These are phyloP conservation scores for Monosporascus cannonballus DNA, from an alignment of 2,329 filamentous ascomycete species.

Conservation along the genomic window DNA sequence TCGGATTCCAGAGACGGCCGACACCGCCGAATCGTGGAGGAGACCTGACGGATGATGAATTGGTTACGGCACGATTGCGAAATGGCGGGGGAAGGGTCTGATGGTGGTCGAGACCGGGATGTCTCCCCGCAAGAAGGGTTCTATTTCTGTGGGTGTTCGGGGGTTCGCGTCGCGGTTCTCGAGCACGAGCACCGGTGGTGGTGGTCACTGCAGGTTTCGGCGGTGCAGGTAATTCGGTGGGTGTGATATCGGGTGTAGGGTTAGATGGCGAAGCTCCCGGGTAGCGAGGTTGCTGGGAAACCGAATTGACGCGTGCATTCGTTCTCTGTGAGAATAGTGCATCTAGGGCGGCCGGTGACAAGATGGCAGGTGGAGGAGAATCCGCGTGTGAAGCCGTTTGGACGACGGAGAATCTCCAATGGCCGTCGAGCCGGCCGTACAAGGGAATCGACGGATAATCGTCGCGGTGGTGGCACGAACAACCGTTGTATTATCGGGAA, in stretches of 20 bases:
- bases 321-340: constrained; percentile 1
- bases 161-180: neutral
- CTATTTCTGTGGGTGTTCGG: constrained; percentile 8
- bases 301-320: constrained; percentile 7
- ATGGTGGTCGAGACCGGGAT: constrained; percentile 10
- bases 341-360: constrained; percentile 25
- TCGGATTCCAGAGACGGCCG: constrained; percentile 54
- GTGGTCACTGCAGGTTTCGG: constrained; percentile 2
- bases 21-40: constrained; percentile 35
- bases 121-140: constrained; percentile 15
- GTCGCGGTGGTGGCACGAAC: neutral
- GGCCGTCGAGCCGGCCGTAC: constrained; percentile 20
- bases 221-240: constrained; percentile 1
- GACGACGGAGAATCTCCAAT: constrained; percentile 8
- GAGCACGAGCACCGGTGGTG: constrained; percentile 5
- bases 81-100: constrained; percentile 34
- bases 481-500: no score
- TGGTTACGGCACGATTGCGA: constrained; percentile 32
- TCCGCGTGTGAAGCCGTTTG: constrained; percentile 29
- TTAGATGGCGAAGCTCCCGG: neutral
- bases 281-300: constrained; percentile 11
- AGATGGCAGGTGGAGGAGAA: constrained; percentile 13
- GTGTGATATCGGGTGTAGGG: neutral
- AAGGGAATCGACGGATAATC: neutral
- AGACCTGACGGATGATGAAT: constrained; percentile 22